phyloP scores from a whole-genome alignment of 495 filamentous ascomycete species.

The Tuber magnatum region DNA sequence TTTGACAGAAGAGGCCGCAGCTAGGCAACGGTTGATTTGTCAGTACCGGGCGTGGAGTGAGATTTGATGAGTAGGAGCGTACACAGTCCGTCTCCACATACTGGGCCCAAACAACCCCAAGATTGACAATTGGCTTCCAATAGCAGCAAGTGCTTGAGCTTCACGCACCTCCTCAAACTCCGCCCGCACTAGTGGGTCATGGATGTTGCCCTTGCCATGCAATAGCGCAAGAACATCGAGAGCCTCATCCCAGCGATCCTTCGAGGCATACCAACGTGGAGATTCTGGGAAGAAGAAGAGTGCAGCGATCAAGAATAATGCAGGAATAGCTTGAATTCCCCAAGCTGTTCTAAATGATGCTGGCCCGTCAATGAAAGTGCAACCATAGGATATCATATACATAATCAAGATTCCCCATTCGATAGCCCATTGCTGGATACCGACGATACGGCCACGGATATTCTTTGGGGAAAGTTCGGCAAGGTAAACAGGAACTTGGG shows the following conservation, averaged over 20 bases:
- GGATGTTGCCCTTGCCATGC: slow-evolving; percentile 58
- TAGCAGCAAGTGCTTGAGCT: slow-evolving; percentile 25
- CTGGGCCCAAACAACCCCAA: slow-evolving; percentile 60
- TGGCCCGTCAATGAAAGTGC: slow-evolving; percentile 55
- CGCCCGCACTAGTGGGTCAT: slow-evolving; percentile 53
- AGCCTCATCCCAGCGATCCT: slow-evolving; percentile 67
- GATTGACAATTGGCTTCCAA: slow-evolving; percentile 57
- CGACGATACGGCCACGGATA: slow-evolving; percentile 64
- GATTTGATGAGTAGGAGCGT: not conserved
- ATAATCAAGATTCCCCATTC: slow-evolving; percentile 78
- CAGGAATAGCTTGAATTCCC: slow-evolving; percentile 70
- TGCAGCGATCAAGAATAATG: slow-evolving; percentile 55
- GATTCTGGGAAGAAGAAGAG: slow-evolving; percentile 65
- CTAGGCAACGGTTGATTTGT: slow-evolving; percentile 34
- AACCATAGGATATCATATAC: slow-evolving; percentile 74
- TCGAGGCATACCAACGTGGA: slow-evolving; percentile 67
- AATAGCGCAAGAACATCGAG: slow-evolving; percentile 56
- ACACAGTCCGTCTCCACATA: slow-evolving; percentile 48
- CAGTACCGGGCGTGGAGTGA: not conserved
- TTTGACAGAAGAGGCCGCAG: slow-evolving; percentile 70
- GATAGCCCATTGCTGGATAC: slow-evolving; percentile 70
- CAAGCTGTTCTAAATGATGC: slow-evolving; percentile 66
- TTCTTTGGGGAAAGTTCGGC: slow-evolving; percentile 63
- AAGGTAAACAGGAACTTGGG: slow-evolving; percentile 73
- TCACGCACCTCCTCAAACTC: slow-evolving; percentile 37